phyloP scores from a whole-genome alignment of 2,329 filamentous ascomycete genomes.

The Colletotrichum phormii region DNA sequence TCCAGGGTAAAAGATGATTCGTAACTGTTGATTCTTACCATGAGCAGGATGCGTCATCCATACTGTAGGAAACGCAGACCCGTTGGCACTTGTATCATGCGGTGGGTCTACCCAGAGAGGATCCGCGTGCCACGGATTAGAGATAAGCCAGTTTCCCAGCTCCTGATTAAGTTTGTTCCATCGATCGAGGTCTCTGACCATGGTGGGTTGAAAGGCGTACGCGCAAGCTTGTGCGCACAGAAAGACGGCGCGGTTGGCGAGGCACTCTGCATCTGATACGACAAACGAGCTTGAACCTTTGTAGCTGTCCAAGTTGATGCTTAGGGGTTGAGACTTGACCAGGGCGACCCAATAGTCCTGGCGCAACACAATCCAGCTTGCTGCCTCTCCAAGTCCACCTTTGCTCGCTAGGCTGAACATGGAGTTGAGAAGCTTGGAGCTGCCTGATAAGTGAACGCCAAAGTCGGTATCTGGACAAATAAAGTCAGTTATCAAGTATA shows the following conservation, averaged over 20 bases:
- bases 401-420: constrained; percentile 43
- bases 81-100: constrained; percentile 12
- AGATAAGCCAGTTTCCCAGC: constrained; percentile 40
- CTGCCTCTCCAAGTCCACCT: constrained; percentile 53
- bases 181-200: constrained; percentile 38
- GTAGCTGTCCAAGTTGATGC: constrained; percentile 51
- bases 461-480: constrained; percentile 39
- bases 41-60: constrained; percentile 28
- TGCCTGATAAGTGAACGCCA: constrained; percentile 43
- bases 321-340: constrained; percentile 50
- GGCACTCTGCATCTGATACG: constrained; percentile 40
- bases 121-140: constrained; percentile 36
- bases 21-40: not conserved
- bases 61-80: constrained; percentile 32
- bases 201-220: constrained; percentile 46
- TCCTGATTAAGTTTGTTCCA: constrained; percentile 41
- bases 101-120: constrained; percentile 24
- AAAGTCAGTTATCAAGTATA: not conserved
- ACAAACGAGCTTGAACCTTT: constrained; percentile 40
- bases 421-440: constrained; percentile 41
- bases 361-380: constrained; percentile 59
- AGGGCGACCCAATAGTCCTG: constrained; percentile 62
- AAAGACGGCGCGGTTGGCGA: constrained; percentile 44
- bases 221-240: constrained; percentile 47
- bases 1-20: fast-evolving